Conservation (phyloP, 371 early-diverging fungal genomes). For the Zopfochytrium polystomum region DNA sequence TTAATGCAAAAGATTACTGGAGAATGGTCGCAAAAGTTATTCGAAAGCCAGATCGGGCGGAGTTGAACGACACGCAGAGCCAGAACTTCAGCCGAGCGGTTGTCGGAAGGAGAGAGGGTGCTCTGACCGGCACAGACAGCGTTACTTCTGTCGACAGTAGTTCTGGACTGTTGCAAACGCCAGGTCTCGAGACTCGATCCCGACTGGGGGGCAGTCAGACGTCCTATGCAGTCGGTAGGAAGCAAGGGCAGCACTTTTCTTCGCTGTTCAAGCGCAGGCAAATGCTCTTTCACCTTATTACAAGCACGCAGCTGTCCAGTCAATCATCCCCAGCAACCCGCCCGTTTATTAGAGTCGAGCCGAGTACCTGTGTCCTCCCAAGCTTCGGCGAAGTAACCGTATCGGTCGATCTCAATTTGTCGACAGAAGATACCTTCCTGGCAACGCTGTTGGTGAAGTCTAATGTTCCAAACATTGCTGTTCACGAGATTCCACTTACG, state of each 20-base stretch:
- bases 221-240: slow-evolving; percentile 18
- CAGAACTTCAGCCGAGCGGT: slow-evolving; percentile 11
- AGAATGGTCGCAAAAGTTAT: slow-evolving; percentile 43
- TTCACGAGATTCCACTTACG: slow-evolving; percentile 50
- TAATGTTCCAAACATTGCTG: slow-evolving; percentile 41
- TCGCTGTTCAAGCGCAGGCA: slow-evolving; percentile 51
- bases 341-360: slow-evolving; percentile 50
- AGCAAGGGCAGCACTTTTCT: slow-evolving; percentile 30
- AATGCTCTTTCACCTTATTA: slow-evolving; percentile 53
- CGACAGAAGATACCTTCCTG: slow-evolving; percentile 54
- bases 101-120: neutral
- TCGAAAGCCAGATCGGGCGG: slow-evolving; percentile 33
- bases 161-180: too few relatives aligned
- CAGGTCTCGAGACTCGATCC: slow-evolving; percentile 6
- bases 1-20: slow-evolving; percentile 50
- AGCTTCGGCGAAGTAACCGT: slow-evolving; percentile 48
- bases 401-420: slow-evolving; percentile 48
- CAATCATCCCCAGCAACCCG: slow-evolving; percentile 35
- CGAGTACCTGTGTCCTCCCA: slow-evolving; percentile 41
- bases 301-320: slow-evolving; percentile 42
- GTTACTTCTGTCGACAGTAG: neutral
- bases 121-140: neutral
- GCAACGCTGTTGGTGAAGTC: slow-evolving; percentile 50
- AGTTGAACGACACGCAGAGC: slow-evolving; percentile 8
- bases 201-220: slow-evolving; percentile 8